phyloP scores from a whole-genome alignment of 2,329 filamentous ascomycete species.

The Trichoderma lentiforme region DNA sequence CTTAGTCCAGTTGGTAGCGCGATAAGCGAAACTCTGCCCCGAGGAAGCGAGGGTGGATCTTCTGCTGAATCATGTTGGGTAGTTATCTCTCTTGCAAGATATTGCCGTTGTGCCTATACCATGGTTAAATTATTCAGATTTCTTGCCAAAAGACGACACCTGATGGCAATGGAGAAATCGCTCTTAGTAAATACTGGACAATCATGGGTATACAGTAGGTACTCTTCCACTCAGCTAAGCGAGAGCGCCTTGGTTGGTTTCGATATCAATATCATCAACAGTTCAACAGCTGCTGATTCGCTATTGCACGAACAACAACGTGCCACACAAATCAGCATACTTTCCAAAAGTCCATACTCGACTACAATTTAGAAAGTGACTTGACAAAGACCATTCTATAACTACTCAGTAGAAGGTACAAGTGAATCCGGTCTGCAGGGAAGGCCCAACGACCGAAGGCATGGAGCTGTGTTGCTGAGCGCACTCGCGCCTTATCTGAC shows the following conservation, averaged over 20 bases:
- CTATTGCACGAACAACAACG: not conserved
- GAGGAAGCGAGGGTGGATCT: constrained; percentile 37
- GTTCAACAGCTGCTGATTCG: not conserved
- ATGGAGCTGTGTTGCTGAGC: constrained; percentile 27
- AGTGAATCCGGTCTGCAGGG: constrained; percentile 32
- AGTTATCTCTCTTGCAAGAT: constrained; percentile 25
- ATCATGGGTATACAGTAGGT: constrained; percentile 18
- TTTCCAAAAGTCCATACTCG: constrained; percentile 24
- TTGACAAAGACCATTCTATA: constrained; percentile 32
- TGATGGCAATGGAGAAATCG: constrained; percentile 35
- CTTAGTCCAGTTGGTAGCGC: constrained; percentile 38
- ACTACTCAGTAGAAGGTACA: constrained; percentile 29
- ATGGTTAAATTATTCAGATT: constrained; percentile 21
- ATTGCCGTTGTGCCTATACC: constrained; percentile 38
- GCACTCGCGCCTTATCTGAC: constrained; percentile 23
- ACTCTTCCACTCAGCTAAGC: not conserved
- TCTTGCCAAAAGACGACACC: constrained; percentile 32
- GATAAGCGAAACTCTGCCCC: constrained; percentile 42
- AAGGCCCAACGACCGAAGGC: constrained; percentile 26
- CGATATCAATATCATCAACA: not conserved
- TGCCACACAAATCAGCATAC: not conserved
- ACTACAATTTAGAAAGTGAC: constrained; percentile 35
- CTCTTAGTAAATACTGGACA: constrained; percentile 31
- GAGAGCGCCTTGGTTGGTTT: not conserved
- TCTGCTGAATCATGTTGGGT: constrained; percentile 28